A percentile compares a stretch with the other conserved stretches of the same genome.
These are phyloP conservation scores for Epichloe brachyelytri DNA, from an alignment of 2,329 filamentous ascomycete species.

Conservation along the genomic window DNA sequence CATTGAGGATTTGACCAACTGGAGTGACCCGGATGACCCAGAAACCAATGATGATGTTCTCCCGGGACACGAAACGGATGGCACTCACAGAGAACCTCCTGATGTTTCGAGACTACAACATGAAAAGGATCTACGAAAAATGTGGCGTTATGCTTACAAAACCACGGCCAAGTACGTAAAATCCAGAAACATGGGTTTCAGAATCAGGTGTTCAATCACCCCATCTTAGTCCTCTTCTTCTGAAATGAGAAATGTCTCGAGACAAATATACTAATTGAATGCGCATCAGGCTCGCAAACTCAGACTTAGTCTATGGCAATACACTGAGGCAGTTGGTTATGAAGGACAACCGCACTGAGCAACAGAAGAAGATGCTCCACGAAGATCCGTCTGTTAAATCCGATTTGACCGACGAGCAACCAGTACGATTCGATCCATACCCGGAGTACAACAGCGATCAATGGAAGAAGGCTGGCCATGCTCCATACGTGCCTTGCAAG, in stretches of 20 bases:
- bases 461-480: conserved; percentile 45
- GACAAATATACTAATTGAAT: background rate
- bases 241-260: background rate
- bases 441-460: conserved; percentile 51
- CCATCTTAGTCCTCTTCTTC: background rate
- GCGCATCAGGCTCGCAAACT: conserved; percentile 25
- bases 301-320: conserved; percentile 43
- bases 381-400: conserved; percentile 21
- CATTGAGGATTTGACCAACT: conserved; percentile 22
- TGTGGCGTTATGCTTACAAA: conserved; percentile 27
- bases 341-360: conserved; percentile 23
- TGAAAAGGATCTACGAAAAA: conserved; percentile 30
- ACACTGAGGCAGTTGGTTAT: conserved; percentile 35
- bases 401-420: conserved; percentile 31
- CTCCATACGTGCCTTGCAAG: conserved; percentile 48
- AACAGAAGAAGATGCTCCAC: conserved; percentile 17
- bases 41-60: conserved; percentile 23
- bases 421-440: conserved; percentile 56
- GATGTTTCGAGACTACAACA: conserved; percentile 22
- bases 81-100: conserved; percentile 19
- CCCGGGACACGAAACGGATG: conserved; percentile 24
- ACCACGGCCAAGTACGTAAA: conserved; percentile 27
- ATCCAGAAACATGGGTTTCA: background rate
- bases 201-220: background rate
- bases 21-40: conserved; percentile 22